Percentiles rank a stretch among this genome's conserved stretches.
These are phyloP conservation scores for Purshia tridentata DNA, from an alignment of 306 rosid species.

Conservation along the genomic window DNA sequence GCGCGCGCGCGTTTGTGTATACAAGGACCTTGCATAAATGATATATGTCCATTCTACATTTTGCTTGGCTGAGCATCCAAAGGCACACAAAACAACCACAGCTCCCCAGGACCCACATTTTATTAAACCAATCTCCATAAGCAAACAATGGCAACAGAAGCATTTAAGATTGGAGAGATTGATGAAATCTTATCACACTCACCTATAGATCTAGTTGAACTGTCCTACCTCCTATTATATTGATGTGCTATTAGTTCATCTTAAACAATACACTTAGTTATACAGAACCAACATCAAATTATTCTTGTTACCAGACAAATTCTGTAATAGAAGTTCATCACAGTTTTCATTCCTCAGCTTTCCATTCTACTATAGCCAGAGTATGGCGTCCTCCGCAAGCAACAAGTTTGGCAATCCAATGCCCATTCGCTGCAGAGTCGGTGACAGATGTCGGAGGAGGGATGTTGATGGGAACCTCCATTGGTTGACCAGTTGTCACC, in stretches of 20 bases:
- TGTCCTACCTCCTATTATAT: neutral
- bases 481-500: slow-evolving; percentile 91
- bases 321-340: slow-evolving; percentile 16
- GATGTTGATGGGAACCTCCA: slow-evolving; percentile 78
- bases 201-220: neutral
- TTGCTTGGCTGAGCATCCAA: neutral
- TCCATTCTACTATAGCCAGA: slow-evolving; percentile 76
- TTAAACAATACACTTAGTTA: neutral
- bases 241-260: neutral
- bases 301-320: slow-evolving; percentile 2
- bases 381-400: slow-evolving; percentile 99
- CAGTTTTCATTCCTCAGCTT: slow-evolving; percentile 39
- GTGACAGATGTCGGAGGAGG: slow-evolving; percentile 46
- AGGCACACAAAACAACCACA: neutral
- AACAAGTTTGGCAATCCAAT: slow-evolving; percentile 78
- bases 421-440: slow-evolving; percentile 41
- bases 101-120: neutral
- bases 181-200: neutral
- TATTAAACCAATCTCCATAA: neutral
- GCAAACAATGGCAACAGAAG: neutral
- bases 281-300: neutral
- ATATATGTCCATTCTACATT: neutral
- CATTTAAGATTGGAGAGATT: neutral
- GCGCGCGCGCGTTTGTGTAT: too few relatives aligned
- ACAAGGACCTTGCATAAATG: neutral